A percentile compares a stretch with the other conserved stretches of the same genome.
phyloP scores from a whole-genome alignment of 805 yeast genomes.

The Millerago galiae region DNA sequence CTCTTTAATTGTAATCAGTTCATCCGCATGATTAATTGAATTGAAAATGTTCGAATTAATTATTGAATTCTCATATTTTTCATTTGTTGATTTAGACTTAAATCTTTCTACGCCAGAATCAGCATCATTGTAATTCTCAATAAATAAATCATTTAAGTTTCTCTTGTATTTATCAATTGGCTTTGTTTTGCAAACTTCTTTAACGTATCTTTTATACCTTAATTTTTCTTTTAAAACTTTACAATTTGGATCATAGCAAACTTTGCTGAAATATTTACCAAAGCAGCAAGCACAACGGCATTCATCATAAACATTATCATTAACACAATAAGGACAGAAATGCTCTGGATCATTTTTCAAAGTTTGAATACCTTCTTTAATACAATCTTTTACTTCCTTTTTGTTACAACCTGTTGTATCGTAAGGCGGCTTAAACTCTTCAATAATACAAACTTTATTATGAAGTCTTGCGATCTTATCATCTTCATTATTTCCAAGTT shows the following conservation, averaged over 20 bases:
- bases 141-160: neutral
- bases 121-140: constrained; percentile 1
- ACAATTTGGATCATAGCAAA: constrained; percentile 24
- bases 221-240: constrained; percentile 16
- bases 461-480: constrained; percentile 20
- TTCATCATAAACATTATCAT: constrained; percentile 23
- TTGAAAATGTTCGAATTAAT: neutral
- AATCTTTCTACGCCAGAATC: constrained; percentile 3
- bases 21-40: constrained; percentile 2
- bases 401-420: constrained; percentile 17
- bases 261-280: constrained; percentile 21
- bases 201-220: constrained; percentile 22
- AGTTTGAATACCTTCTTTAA: constrained; percentile 17
- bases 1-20: neutral
- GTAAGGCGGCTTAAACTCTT: constrained; percentile 18
- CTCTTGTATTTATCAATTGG: constrained; percentile 12
- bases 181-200: constrained; percentile 20
- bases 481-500: constrained; percentile 19
- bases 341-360: constrained; percentile 18
- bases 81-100: neutral
- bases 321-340: constrained; percentile 23
- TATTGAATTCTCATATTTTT: neutral
- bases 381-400: constrained; percentile 16
- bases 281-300: constrained; percentile 25
- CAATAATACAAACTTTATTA: constrained; percentile 15